Evolutionary conservation across 768 basidiomycete genomes (phyloP).

Genomic region (Lyophyllum atratum): DNA sequence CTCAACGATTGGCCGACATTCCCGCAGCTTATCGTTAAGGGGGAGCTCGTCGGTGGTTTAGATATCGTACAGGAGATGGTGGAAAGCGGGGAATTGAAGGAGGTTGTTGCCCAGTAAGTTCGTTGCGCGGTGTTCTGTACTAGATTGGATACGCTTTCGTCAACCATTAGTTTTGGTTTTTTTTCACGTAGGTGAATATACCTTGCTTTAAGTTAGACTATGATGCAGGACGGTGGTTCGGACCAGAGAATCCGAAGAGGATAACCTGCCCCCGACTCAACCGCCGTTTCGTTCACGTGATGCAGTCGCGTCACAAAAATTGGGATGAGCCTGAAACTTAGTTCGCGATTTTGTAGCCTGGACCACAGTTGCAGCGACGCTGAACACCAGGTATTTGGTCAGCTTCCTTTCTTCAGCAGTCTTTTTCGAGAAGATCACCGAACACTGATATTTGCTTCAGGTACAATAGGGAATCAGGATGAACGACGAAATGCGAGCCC

Average conservation of each 20-base stretch:
- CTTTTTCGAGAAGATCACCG: no score
- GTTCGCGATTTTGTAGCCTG: no score
- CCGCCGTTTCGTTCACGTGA: conserved; percentile 3
- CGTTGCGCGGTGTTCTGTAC: not conserved
- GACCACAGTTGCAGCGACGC: no score
- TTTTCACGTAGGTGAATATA: conserved; percentile 3
- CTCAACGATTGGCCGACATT: conserved; percentile 92
- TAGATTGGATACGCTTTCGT: not conserved
- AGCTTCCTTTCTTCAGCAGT: no score
- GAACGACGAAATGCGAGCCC: not conserved
- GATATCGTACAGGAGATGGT: conserved; percentile 92
- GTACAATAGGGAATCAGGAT: not conserved
- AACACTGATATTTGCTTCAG: not conserved
- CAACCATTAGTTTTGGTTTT: not conserved
- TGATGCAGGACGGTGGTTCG: no score
- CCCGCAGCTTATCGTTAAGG: conserved; percentile 84
- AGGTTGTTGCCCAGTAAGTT: conserved; percentile 30
- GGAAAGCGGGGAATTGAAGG: conserved; percentile 73
- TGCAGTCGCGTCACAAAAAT: not conserved
- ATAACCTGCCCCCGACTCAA: no score
- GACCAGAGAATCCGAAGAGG: no score
- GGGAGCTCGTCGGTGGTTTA: conserved; percentile 93
- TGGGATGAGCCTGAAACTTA: no score
- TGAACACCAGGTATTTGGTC: no score
- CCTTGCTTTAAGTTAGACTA: not conserved